phyloP scores from a whole-genome alignment of 768 basidiomycete species.

The Sistotremastrum niveocremeum region DNA sequence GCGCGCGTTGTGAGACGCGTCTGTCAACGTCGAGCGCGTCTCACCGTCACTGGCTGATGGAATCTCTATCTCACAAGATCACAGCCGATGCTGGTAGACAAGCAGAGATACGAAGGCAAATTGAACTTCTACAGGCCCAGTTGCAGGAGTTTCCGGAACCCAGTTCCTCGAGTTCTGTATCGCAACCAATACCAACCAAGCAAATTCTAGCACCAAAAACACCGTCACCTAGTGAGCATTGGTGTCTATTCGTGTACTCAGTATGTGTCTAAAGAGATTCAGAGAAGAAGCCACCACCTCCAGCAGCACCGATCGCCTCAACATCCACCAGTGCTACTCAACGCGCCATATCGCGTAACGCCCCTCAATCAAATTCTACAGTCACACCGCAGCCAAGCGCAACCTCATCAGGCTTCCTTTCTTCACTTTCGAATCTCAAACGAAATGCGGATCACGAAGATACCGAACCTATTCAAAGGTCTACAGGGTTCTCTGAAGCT shows the following conservation, averaged over 20 bases:
- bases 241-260: background rate
- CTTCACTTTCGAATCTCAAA: constrained; percentile 32
- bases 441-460: background rate
- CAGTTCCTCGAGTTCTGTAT: background rate
- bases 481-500: constrained; percentile 1
- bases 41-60: too few species aligned
- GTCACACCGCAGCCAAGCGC: constrained; percentile 17
- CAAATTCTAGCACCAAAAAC: constrained; percentile 42
- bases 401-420: constrained; percentile 39
- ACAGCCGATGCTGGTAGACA: constrained; percentile 17
- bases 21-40: too few species aligned
- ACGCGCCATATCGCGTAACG: background rate
- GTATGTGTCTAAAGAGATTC: constrained; percentile 2
- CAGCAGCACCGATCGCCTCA: constrained; percentile 8
- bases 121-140: constrained; percentile 42
- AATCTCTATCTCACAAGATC: too few species aligned
- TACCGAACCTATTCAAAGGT: constrained; percentile 1
- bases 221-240: constrained; percentile 54
- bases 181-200: constrained; percentile 29
- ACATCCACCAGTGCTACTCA: background rate
- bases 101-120: constrained; percentile 38
- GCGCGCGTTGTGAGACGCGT: too few species aligned
- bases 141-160: constrained; percentile 25
- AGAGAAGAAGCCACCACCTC: constrained; percentile 29
- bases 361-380: constrained; percentile 2